These are phyloP conservation scores for Malassezia brasiliensis DNA, from an alignment of 1,284 basidiomycete species.

Conservation along the genomic window DNA sequence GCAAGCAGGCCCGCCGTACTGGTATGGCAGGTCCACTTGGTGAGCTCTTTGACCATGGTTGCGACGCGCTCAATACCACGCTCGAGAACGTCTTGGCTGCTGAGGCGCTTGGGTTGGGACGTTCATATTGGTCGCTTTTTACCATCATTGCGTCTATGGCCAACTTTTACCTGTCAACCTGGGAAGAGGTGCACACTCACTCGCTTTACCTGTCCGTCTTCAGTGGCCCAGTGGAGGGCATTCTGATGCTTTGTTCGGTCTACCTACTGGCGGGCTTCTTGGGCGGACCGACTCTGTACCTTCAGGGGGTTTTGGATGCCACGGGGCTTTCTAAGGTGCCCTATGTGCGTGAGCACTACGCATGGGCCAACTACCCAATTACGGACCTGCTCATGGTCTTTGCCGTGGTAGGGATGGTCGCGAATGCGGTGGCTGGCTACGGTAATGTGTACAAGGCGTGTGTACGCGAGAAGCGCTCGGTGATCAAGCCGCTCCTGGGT, in stretches of 20 bases:
- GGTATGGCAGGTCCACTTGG: conserved; percentile 93
- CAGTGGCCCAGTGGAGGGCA: conserved; percentile 92
- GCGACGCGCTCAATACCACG: conserved; percentile 77
- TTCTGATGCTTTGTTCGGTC: conserved; percentile 71
- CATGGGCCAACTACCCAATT: conserved; percentile 59
- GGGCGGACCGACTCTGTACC: conserved; percentile 64
- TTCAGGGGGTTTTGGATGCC: conserved; percentile 61
- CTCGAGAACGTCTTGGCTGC: conserved; percentile 35
- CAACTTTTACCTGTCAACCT: conserved; percentile 88
- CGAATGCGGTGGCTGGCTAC: conserved; percentile 65
- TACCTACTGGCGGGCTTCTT: conserved; percentile 61
- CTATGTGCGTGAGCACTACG: conserved; percentile 38
- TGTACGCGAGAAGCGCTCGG: conserved; percentile 25
- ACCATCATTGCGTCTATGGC: conserved; percentile 75
- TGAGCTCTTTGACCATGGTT: conserved; percentile 93
- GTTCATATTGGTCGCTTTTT: conserved; percentile 91
- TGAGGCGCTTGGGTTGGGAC: conserved; percentile 64
- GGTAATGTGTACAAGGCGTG: conserved; percentile 27
- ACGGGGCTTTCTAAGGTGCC: conserved; percentile 55
- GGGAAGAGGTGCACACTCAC: conserved; percentile 95
- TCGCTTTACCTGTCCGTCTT: conserved; percentile 58
- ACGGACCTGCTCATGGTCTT: conserved; percentile 84
- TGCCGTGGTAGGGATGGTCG: conserved; percentile 62
- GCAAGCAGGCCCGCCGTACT: conserved; percentile 86
- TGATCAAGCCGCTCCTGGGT: conserved; percentile 59